Evolutionary conservation across 345 rosid species (phyloP).

Genomic region (Linum trigynum): DNA sequence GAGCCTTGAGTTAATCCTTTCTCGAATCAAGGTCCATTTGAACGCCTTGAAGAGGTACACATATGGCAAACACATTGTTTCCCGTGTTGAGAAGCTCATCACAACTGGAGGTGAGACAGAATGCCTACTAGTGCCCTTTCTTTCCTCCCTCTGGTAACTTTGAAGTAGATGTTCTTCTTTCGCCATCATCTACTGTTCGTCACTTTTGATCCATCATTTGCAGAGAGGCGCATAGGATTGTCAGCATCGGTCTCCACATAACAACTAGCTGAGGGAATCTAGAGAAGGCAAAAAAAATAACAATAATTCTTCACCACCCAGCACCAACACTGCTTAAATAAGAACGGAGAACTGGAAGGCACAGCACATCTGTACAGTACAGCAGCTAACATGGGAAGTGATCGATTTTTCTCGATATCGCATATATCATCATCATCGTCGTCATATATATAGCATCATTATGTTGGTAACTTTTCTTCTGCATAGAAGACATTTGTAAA

Average conservation of each 20-base stretch:
- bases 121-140: background rate
- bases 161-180: background rate
- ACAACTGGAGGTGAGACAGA: slow-evolving; percentile 70
- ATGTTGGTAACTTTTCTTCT: background rate
- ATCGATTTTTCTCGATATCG: background rate
- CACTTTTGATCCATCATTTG: slow-evolving; percentile 9
- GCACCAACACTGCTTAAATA: background rate
- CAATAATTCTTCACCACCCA: background rate
- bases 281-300: background rate
- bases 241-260: slow-evolving; percentile 35
- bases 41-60: slow-evolving; percentile 85
- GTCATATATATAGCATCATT: background rate
- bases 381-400: background rate
- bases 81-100: slow-evolving; percentile 92
- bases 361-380: background rate
- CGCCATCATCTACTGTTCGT: background rate
- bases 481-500: background rate
- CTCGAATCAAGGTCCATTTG: slow-evolving; percentile 84
- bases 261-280: slow-evolving; percentile 9
- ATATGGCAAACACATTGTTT: slow-evolving; percentile 90
- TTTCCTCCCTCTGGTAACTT: too few species aligned
- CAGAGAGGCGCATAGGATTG: slow-evolving; percentile 83
- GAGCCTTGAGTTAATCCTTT: slow-evolving; percentile 68
- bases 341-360: background rate
- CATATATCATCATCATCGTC: background rate